Evolutionary conservation across 1,139 yeast genomes (phyloP).

Genomic region (Saccharomycopsis phalli): DNA sequence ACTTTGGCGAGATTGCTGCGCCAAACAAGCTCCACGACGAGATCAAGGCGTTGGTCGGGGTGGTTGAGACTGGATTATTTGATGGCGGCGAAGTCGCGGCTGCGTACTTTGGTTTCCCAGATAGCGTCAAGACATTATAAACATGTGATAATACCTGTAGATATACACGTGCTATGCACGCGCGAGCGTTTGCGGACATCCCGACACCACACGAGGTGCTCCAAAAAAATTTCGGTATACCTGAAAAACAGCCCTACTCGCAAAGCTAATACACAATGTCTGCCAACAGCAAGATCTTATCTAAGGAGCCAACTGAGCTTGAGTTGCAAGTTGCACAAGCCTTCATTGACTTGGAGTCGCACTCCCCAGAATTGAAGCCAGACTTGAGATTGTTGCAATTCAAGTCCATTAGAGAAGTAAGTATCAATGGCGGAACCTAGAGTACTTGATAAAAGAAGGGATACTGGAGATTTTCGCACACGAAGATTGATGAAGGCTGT

Average conservation of each 20-base stretch:
- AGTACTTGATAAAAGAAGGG: conserved; percentile 5
- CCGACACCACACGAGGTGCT: neutral
- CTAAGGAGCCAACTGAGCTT: conserved; percentile 91
- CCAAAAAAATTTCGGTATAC: neutral
- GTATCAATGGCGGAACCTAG: too few species aligned
- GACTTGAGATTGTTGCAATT: conserved; percentile 97
- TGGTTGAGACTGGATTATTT: conserved; percentile 94
- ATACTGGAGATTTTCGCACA: neutral
- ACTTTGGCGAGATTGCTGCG: conserved; percentile 70
- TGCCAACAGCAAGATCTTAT: conserved; percentile 91
- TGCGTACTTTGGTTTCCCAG: conserved; percentile 70
- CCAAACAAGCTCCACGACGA: conserved; percentile 49
- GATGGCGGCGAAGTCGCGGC: conserved; percentile 57
- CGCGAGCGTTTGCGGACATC: neutral
- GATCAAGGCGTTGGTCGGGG: conserved; percentile 79
- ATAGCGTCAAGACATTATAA: neutral
- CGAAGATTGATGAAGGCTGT: neutral
- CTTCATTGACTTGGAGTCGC: conserved; percentile 90
- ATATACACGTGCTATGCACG: neutral
- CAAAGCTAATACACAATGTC: conserved; percentile 45
- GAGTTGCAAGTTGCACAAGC: conserved; percentile 99
- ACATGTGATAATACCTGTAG: neutral
- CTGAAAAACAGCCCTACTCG: neutral
- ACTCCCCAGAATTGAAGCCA: conserved; percentile 92
- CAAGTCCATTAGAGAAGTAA: conserved; percentile 91